Evolutionary conservation across 2,329 filamentous ascomycete genomes (phyloP), one percentile per base, ranked within the genome.

Genomic region (Zalaria obscura): DNA sequence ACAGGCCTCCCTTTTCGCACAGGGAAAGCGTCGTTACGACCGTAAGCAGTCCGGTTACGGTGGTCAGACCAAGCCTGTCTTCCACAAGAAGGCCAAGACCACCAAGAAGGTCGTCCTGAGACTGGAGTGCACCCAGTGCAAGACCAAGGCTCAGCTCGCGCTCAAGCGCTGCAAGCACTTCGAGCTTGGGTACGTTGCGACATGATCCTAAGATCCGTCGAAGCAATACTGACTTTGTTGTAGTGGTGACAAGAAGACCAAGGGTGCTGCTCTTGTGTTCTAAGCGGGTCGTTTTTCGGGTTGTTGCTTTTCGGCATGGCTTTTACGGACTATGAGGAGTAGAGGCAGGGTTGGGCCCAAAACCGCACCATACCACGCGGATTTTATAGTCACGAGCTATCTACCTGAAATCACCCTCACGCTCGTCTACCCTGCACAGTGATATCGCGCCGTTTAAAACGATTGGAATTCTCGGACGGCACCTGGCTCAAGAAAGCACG

Each of bases 121-220:
- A 75, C 74, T 98, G 70, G 91, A 98, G 72, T 98, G 91, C 78
- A 89, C 86, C 64, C 68, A 73, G 58, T 98, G 91, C 86, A 96
- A 96, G 83, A 81, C 86, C 68, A 96, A 95, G 83, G 80, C 80
- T 70, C 87, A 98, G 76, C 78, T 98, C 64, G 78, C 91, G 58
- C 76, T 98, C 70, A 98, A 98, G 84, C 86, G 91, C 67, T 98
- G 91, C 87, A 98, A 98, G 84, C 91, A 98, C 80, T 98, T 98
- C 73, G 91, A 98, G 77, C 76, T 98, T 64, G 91, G 87, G 85
- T 93, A 87, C 53, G 85, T 78, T 50, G 6, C 11, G 4, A 25
- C 7, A 18, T 42, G 27, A 25, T 48, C 35, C 35, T 39, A 29
- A 35, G 28, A 38, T 4, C 27, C 29, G 6, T 41, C 46, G 40